Evolutionary conservation across 768 basidiomycete genomes (phyloP).

Genomic region (Lyophyllum semitale): DNA sequence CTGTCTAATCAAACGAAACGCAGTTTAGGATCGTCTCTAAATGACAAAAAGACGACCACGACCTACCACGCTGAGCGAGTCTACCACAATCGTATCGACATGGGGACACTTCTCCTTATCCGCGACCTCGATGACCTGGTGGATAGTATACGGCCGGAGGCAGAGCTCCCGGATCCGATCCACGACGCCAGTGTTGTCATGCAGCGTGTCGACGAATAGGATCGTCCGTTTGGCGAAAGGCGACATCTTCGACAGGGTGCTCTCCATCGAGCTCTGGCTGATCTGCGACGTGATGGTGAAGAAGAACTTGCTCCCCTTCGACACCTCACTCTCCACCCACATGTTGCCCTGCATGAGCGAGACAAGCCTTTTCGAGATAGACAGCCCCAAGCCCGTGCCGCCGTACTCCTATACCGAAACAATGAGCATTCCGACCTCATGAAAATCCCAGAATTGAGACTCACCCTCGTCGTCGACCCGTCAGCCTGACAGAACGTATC

Average conservation of each 20-base stretch:
- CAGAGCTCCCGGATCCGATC: slow-evolving; percentile 78
- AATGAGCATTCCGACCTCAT: slow-evolving; percentile 5
- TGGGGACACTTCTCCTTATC: slow-evolving; percentile 83
- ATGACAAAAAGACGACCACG: neutral
- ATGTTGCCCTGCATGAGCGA: slow-evolving; percentile 97
- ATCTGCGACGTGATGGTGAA: slow-evolving; percentile 93
- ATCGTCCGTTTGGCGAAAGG: slow-evolving; percentile 89
- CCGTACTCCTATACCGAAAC: slow-evolving; percentile 77
- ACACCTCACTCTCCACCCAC: slow-evolving; percentile 97
- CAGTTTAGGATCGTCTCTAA: slow-evolving; percentile 3
- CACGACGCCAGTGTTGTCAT: slow-evolving; percentile 75
- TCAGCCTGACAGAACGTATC: slow-evolving; percentile 99
- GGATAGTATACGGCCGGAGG: slow-evolving; percentile 74
- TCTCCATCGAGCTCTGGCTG: slow-evolving; percentile 72
- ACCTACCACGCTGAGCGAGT: slow-evolving; percentile 81
- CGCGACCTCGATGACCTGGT: slow-evolving; percentile 77
- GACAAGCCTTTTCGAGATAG: slow-evolving; percentile 96
- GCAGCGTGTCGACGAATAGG: slow-evolving; percentile 86
- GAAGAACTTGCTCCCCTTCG: slow-evolving; percentile 93
- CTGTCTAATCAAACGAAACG: slow-evolving; percentile 57
- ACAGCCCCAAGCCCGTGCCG: slow-evolving; percentile 93
- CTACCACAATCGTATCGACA: slow-evolving; percentile 95
- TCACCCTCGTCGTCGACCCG: slow-evolving; percentile 91
- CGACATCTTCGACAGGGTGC: slow-evolving; percentile 74
- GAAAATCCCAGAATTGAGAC: slow-evolving; percentile 27